Evolutionary conservation across 2,329 filamentous ascomycete species (phyloP), one percentile per base, ranked within the genome.

Genomic region (Arthroderma sp.): DNA sequence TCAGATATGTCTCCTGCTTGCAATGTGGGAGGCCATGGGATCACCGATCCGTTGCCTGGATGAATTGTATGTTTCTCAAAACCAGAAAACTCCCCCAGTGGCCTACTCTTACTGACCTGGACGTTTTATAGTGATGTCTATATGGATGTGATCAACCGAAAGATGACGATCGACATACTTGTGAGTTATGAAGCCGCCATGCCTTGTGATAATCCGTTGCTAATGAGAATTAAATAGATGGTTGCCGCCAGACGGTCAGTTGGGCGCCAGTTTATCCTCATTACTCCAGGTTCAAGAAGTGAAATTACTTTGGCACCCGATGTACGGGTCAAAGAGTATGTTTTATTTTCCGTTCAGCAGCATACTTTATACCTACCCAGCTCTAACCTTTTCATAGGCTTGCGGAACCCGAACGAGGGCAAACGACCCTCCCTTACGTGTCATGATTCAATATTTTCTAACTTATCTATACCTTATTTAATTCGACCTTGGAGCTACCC

Each of bases 11-110:
- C 75, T 98, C 54, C 69, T 98, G 44, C 73, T 98, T 30, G 79
- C 87, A 2, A 81, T 98, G 11, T 98, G 91, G 91, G 91, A 98
- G 60, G 89, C 91, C 29, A 98, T 98, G 82, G 89, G 91, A 7
- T 93, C 87, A 11, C 89, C 88, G 0, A 82, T 98, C 49, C 79
- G 91, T 44, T 98, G 91, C 58, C 72, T 98, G 44, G 91, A 98
- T 64, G 91, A 98, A 64, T 98, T 96, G 72, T 74, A 61, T 52
- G 70, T 64, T 6, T 8, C 6, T 15, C 15, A 7, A 36, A 28
- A 34, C n/a, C 43, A 22, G 15, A 22, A 22, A 22, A 22, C 36
- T 30, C 33, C 29, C 29, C 42, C 37, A 3, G n/a, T 45, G 11
- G 15, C 5, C 6, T 11, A 15, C 15, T 2, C 29, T 4, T 27